Conservation (phyloP, 1,139 yeast genomes). For the Protomyces arabidopsidicola region DNA sequence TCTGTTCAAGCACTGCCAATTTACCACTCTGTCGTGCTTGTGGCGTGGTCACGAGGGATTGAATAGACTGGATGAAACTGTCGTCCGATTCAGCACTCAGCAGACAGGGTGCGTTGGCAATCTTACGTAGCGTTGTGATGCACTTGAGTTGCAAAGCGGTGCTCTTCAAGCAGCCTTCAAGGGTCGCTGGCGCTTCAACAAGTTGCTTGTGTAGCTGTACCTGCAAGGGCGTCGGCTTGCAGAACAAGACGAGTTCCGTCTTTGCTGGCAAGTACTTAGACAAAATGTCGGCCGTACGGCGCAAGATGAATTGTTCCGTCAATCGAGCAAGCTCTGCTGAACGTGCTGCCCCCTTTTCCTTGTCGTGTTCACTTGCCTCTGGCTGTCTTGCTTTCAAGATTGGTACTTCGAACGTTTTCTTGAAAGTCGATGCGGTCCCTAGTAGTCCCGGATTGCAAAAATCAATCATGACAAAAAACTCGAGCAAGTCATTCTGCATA, state of each 20-base stretch:
- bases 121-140: constrained; percentile 70
- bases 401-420: constrained; percentile 62
- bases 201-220: constrained; percentile 51
- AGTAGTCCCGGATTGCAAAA: constrained; percentile 79
- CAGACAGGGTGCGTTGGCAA: constrained; percentile 77
- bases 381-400: constrained; percentile 70
- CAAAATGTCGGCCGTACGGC: constrained; percentile 70
- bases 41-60: constrained; percentile 1
- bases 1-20: constrained; percentile 37
- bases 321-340: constrained; percentile 46
- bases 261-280: constrained; percentile 60
- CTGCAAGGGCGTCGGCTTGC: constrained; percentile 68
- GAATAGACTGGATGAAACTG: background rate
- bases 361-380: constrained; percentile 52
- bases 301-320: constrained; percentile 53
- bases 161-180: constrained; percentile 40
- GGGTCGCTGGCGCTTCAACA: constrained; percentile 46
- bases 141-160: constrained; percentile 53
- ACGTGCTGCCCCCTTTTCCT: constrained; percentile 55
- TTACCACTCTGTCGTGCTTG: constrained; percentile 38
- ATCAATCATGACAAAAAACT: constrained; percentile 73
- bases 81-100: constrained; percentile 43
- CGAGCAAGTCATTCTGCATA: constrained; percentile 83
- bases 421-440: constrained; percentile 62
- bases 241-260: constrained; percentile 73